phyloP scores from a whole-genome alignment of 225 moss, liverwort and hornwort species.

The Sphagnum contortum region DNA sequence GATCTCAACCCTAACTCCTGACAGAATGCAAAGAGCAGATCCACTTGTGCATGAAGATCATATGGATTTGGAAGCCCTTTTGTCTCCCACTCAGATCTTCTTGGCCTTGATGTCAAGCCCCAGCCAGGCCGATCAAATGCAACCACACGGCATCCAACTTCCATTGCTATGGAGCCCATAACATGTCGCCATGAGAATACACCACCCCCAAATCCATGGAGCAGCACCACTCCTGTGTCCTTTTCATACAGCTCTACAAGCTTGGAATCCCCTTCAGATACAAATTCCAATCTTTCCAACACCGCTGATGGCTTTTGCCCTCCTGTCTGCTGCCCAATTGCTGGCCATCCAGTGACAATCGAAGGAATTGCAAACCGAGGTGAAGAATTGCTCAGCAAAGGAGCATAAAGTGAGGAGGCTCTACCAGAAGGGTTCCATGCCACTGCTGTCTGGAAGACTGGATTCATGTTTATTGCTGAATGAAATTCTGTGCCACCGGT shows the following conservation, averaged over 20 bases:
- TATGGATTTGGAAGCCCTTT: conserved; percentile 43
- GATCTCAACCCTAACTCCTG: conserved; percentile 40
- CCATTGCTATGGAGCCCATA: conserved; percentile 29
- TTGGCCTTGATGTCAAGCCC: conserved; percentile 39
- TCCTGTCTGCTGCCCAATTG: conserved; percentile 34
- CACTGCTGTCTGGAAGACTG: too few relatives aligned
- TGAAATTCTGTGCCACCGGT: too few relatives aligned
- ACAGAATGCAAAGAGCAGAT: conserved; percentile 40
- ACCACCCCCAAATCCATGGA: conserved; percentile 55
- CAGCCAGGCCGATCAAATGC: conserved; percentile 57
- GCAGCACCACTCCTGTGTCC: conserved; percentile 25
- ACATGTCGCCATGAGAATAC: conserved; percentile 56
- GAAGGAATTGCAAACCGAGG: too few relatives aligned
- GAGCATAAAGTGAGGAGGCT: conserved; percentile 22
- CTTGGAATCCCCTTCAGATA: too few relatives aligned
- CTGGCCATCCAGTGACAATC: conserved; percentile 33
- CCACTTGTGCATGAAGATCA: conserved; percentile 47
- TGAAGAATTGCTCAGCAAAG: conserved; percentile 8
- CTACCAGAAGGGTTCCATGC: too few relatives aligned
- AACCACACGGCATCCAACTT: conserved; percentile 37
- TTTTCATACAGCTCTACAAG: background rate
- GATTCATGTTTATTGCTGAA: too few relatives aligned
- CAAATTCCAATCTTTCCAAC: background rate
- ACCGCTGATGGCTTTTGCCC: conserved; percentile 5
- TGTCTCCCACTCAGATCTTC: conserved; percentile 37